Evolutionary conservation across 345 rosid species (phyloP), one percentile per base, ranked within the genome.

Genomic region (Salix caprea): DNA sequence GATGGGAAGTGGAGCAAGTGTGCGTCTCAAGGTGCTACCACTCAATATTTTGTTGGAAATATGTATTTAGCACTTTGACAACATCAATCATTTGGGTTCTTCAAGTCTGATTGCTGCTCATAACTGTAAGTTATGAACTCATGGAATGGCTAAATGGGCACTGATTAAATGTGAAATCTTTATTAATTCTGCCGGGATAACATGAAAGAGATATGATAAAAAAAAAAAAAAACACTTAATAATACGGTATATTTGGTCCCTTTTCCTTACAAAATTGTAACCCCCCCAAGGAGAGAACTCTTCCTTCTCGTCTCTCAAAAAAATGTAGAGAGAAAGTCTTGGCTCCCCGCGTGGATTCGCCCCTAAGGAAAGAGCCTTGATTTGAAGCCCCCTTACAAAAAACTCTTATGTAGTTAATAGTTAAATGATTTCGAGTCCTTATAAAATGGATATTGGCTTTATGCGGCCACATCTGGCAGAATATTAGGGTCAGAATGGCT

Each of bases 401-500:
- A 37, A 23, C 14, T 23, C 24, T 23, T 0, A 2, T 7, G 48
- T 30, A 11, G 13, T 14, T 32, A 8, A 26, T 23, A 24, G 62
- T 71, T 65, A 34, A 71, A 64, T 39, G 19, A 36, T 61, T 9
- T 40, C 10, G 46, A 70, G 24, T 16, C 74, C 40, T 71, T 65
- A 2, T 48, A 46, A 54, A 60, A 69, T 30, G 24, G 24, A 39
- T 13, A 15, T 6, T 56, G 60, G 23, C 73, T 42, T 58, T 65
- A 67, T 69, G 18, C n/a, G 65, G 54, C 65, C 66, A 23, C 82
- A 69, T n/a, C 67, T 69, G 24, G 82, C 71, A 74, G 75, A 70
- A 46, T 36, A 58, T 44, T 46, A 34, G 74, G 82, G 68, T 28
- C 77, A 79, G n/a, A 18, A 54, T 80, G 82, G 67, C 72, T 39